phyloP scores from a whole-genome alignment of 805 yeast species.

The Myxozyma vanderwaltii region DNA sequence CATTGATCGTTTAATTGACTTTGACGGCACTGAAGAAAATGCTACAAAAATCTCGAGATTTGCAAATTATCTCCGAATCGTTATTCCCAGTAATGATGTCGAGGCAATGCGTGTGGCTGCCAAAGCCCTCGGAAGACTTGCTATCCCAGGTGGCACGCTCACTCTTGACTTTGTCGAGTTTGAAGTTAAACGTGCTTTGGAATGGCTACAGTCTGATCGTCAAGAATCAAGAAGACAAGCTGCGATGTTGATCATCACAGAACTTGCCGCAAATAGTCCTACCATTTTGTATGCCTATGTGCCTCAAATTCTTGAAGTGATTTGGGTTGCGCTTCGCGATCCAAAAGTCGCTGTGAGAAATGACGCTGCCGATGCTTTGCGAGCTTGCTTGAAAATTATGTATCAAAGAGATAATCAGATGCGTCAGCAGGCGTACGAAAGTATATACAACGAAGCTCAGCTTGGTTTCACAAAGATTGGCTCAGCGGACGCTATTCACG shows the following conservation, averaged over 20 bases:
- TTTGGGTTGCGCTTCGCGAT: slow-evolving; percentile 88
- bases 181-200: slow-evolving; percentile 85
- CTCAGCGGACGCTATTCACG: slow-evolving; percentile 77
- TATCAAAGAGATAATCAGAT: slow-evolving; percentile 73
- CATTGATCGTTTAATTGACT: slow-evolving; percentile 80
- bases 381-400: slow-evolving; percentile 75
- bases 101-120: slow-evolving; percentile 88
- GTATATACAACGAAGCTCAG: slow-evolving; percentile 68
- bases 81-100: slow-evolving; percentile 78
- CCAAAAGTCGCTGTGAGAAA: slow-evolving; percentile 69
- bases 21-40: slow-evolving; percentile 78
- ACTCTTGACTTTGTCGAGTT: slow-evolving; percentile 92
- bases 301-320: slow-evolving; percentile 72
- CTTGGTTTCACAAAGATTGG: slow-evolving; percentile 50
- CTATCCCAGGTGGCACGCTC: slow-evolving; percentile 84
- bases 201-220: slow-evolving; percentile 87
- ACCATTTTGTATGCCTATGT: slow-evolving; percentile 77
- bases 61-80: slow-evolving; percentile 81
- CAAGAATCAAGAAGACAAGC: slow-evolving; percentile 77
- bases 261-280: slow-evolving; percentile 86
- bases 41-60: slow-evolving; percentile 87
- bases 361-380: slow-evolving; percentile 82
- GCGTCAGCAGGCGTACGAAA: slow-evolving; percentile 73
- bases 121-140: slow-evolving; percentile 80
- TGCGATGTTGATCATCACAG: slow-evolving; percentile 76